A percentile compares a stretch with the other conserved stretches of the same genome.
phyloP scores from a whole-genome alignment of 805 yeast species.

The Candida cerambycidarum region DNA sequence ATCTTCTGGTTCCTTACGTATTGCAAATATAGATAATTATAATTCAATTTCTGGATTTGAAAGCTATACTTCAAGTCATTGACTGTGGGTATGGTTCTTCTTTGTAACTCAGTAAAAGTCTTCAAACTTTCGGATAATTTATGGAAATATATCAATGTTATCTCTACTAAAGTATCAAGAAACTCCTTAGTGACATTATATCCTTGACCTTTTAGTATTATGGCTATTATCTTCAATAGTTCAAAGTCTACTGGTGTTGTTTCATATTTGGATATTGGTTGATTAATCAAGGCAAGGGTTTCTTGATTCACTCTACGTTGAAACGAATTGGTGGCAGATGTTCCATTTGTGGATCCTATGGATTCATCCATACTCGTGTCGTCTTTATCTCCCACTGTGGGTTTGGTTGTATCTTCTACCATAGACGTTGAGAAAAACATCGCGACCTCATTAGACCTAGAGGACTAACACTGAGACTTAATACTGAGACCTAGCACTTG shows the following conservation, averaged over 20 bases:
- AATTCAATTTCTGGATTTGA: constrained; percentile 40
- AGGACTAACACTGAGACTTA: too few relatives aligned
- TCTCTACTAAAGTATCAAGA: constrained; percentile 27
- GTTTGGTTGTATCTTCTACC: too few relatives aligned
- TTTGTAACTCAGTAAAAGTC: constrained; percentile 55
- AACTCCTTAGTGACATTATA: constrained; percentile 26
- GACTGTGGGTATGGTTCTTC: constrained; percentile 55
- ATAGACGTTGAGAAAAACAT: too few relatives aligned
- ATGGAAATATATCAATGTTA: constrained; percentile 30
- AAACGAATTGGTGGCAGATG: background rate
- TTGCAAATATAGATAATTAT: constrained; percentile 42
- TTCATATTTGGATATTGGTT: constrained; percentile 8
- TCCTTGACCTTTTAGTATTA: constrained; percentile 23
- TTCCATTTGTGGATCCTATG: background rate
- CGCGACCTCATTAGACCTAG: too few relatives aligned
- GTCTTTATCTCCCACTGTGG: too few relatives aligned
- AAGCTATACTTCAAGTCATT: constrained; percentile 50
- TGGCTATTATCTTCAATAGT: constrained; percentile 27
- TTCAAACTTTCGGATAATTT: constrained; percentile 44
- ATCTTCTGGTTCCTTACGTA: constrained; percentile 13
- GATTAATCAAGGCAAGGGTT: constrained; percentile 6
- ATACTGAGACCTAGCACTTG: too few relatives aligned
- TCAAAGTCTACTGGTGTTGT: constrained; percentile 26
- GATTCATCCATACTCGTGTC: too few relatives aligned
- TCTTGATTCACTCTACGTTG: constrained; percentile 3